These are phyloP conservation scores for Coprinopsis cinerea DNA, from an alignment of 768 basidiomycete species.

Conservation along the genomic window DNA sequence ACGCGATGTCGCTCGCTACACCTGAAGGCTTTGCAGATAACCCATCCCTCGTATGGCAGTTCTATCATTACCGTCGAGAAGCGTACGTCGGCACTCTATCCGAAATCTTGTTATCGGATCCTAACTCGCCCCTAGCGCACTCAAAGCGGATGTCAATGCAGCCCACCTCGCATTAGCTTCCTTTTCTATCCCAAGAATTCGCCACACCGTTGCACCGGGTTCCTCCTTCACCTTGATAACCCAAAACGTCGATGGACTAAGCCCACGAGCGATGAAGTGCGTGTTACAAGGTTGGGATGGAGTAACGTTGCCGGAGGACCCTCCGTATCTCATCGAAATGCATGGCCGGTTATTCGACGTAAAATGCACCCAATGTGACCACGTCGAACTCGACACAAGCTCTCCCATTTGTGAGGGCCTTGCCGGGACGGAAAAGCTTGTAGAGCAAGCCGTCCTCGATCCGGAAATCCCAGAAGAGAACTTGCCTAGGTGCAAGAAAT, in stretches of 20 bases:
- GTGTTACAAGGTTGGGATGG: constrained; percentile 8
- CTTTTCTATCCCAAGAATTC: constrained; percentile 34
- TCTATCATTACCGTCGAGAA: constrained; percentile 58
- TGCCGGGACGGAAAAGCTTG: constrained; percentile 34
- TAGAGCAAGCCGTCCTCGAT: constrained; percentile 29
- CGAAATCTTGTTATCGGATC: not conserved
- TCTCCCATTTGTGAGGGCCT: constrained; percentile 43
- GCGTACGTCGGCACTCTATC: constrained; percentile 27
- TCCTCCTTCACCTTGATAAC: constrained; percentile 48
- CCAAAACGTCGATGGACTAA: constrained; percentile 59
- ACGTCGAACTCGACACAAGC: constrained; percentile 31
- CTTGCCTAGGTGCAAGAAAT: constrained; percentile 41
- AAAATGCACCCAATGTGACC: constrained; percentile 43
- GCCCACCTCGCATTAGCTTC: constrained; percentile 49
- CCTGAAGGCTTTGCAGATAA: constrained; percentile 44
- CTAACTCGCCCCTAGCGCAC: constrained; percentile 32
- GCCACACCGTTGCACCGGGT: constrained; percentile 33
- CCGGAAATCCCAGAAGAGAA: constrained; percentile 30
- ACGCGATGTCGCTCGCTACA: constrained; percentile 46
- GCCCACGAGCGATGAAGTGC: constrained; percentile 28
- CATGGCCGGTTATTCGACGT: constrained; percentile 56
- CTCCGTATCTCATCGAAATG: constrained; percentile 46
- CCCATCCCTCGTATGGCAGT: constrained; percentile 55
- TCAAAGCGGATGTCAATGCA: constrained; percentile 43
- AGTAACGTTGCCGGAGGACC: constrained; percentile 15